Percentiles rank a stretch among this genome's conserved stretches.
Conservation (phyloP, 768 basidiomycete genomes). For the Trametes gibbosa region DNA sequence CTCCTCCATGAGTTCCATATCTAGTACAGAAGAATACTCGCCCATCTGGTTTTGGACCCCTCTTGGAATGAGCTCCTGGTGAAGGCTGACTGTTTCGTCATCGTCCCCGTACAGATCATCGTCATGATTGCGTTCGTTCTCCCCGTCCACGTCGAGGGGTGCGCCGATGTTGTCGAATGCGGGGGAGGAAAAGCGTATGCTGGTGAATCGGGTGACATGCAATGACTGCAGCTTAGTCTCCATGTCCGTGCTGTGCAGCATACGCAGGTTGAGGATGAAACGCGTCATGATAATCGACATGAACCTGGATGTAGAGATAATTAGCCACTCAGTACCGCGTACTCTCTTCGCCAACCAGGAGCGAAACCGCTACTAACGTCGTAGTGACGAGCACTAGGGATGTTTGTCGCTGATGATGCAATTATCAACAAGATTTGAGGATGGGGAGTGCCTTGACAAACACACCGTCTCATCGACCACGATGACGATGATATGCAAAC, state of each 20-base stretch:
- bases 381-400: not conserved
- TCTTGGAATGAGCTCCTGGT: not conserved
- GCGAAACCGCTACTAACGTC: not conserved
- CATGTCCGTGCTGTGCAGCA: not conserved
- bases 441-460: not conserved
- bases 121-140: not conserved
- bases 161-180: constrained; percentile 5
- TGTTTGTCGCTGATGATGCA: not conserved
- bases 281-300: constrained; percentile 10
- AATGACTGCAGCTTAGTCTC: not conserved
- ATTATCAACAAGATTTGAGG: not conserved
- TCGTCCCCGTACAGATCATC: not conserved
- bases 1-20: not conserved
- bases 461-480: not conserved
- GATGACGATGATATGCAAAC: not conserved
- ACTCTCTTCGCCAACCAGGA: not conserved
- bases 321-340: not conserved
- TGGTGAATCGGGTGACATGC: not conserved
- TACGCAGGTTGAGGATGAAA: constrained; percentile 11
- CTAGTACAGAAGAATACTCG: not conserved
- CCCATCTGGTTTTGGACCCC: not conserved
- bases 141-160: constrained; percentile 1
- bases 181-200: not conserved
- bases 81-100: not conserved
- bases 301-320: not conserved